Conservation (phyloP, 2,329 filamentous ascomycete genomes). For the Fusarium circinatum region DNA sequence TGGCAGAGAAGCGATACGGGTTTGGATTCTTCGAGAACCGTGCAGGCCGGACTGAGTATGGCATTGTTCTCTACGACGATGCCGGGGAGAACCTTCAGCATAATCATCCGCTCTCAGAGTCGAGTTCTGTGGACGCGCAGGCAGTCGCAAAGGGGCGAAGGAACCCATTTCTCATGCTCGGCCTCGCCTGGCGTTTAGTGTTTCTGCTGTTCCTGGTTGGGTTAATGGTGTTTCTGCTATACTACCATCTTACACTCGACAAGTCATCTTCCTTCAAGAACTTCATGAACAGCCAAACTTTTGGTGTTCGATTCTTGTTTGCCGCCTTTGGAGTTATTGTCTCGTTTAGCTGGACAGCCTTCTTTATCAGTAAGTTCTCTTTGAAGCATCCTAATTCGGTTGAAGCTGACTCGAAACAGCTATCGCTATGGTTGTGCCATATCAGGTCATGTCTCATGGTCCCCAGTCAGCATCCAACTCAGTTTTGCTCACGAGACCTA, state of each 20-base stretch:
- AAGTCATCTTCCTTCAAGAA: slow-evolving; percentile 46
- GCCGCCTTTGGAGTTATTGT: slow-evolving; percentile 55
- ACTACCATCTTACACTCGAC: slow-evolving; percentile 50
- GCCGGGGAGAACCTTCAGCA: slow-evolving; percentile 26
- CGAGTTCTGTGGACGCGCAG: slow-evolving; percentile 31
- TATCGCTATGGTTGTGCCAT: slow-evolving; percentile 58
- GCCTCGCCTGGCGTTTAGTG: slow-evolving; percentile 49
- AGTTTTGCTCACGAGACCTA: slow-evolving; percentile 54
- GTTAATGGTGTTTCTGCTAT: slow-evolving; percentile 53
- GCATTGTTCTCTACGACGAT: slow-evolving; percentile 40
- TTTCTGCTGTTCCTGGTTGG: slow-evolving; percentile 50
- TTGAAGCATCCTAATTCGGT: too few relatives aligned
- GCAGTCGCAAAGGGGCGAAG: slow-evolving; percentile 6
- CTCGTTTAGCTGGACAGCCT: slow-evolving; percentile 54
- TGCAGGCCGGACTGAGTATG: slow-evolving; percentile 36
- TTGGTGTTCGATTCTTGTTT: slow-evolving; percentile 57
- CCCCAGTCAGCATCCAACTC: slow-evolving; percentile 50
- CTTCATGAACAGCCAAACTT: slow-evolving; percentile 55
- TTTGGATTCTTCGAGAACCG: slow-evolving; percentile 42
- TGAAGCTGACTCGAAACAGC: slow-evolving; percentile 44
- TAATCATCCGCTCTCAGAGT: slow-evolving; percentile 11
- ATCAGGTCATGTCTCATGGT: slow-evolving; percentile 51
- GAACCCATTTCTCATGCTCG: slow-evolving; percentile 51
- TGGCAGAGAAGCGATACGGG: slow-evolving; percentile 40
- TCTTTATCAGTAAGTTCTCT: slow-evolving; percentile 47